Evolutionary conservation across 768 basidiomycete species (phyloP), one percentile per base, ranked within the genome.

Genomic region (Russula abietina): DNA sequence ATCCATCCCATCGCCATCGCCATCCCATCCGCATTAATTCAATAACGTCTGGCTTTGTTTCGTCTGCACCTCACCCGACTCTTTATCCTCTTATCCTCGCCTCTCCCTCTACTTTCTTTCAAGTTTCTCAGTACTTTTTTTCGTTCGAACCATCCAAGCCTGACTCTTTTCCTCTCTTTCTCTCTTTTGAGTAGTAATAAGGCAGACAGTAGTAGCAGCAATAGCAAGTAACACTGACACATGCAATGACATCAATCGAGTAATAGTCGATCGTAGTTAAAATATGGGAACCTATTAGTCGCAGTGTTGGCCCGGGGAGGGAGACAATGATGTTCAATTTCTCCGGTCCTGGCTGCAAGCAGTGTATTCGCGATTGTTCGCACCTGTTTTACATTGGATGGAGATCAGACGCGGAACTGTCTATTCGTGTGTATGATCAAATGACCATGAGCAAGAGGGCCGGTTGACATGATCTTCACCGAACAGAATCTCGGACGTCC

Each of bases 211-310:
- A 61, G n/a, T 17, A 60, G 36, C 32, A 48, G 19, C 28, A 55
- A 28, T 22, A 56, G 48, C 61, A 61, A 55, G 19, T 12, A 55
- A 46, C 60, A 61, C 55, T 46, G 26, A 59, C 62, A 64, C 63
- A 39, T 22, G 45, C 22, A n/a, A 46, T 60, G 58, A 55, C 60
- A 55, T n/a, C 54, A 64, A 60, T 60, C 59, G 56, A 64, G 38
- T 60, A 48, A 56, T 60, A 63, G 36, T 24, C 45, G 43, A 49
- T 32, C 49, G 43, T 36, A 36, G 33, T 36, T 10, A 36, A 36
- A 8, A 0, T 36, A 4, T 2, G 28, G 28, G 28, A 30, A 5
- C 28, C 28, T n/a, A n/a, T n/a, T n/a, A 30, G 28, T 30, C 28
- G 28, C 28, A 30, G 28, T 30, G 28, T 30, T 30, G 28, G 28